phyloP scores from a whole-genome alignment of 1,139 yeast species.

The Zygoascus hellenicus region DNA sequence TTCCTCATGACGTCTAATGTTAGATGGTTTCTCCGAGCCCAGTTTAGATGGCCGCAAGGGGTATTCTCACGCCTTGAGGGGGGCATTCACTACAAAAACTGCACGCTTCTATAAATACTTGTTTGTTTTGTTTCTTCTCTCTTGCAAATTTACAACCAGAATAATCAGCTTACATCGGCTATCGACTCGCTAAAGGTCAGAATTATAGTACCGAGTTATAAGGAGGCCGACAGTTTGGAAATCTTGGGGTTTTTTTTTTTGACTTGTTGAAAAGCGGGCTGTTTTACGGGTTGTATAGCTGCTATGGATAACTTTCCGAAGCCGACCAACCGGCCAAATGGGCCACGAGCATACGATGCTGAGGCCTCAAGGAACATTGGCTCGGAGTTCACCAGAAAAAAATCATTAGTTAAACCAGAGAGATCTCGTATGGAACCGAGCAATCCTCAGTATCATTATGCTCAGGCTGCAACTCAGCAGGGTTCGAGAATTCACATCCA shows the following conservation, averaged over 20 bases:
- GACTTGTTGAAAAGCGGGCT: neutral
- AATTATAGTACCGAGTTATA: no score
- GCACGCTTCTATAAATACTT: no score
- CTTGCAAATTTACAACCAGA: no score
- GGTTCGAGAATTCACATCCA: constrained; percentile 53
- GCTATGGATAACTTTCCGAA: constrained; percentile 3
- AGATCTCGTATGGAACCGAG: constrained; percentile 60
- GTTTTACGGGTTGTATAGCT: neutral
- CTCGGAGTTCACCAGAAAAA: constrained; percentile 44
- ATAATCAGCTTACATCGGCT: no score
- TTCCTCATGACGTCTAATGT: no score
- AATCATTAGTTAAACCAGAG: constrained; percentile 75
- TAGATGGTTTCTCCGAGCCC: no score
- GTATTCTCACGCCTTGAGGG: no score
- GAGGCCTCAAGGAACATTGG: constrained; percentile 9
- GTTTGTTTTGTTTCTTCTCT: no score
- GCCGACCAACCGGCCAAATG: constrained; percentile 6
- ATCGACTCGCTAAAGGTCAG: no score
- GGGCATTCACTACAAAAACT: no score
- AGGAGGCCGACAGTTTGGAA: no score
- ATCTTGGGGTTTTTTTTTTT: neutral
- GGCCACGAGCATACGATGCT: constrained; percentile 11
- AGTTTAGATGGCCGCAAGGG: no score
- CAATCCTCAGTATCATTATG: constrained; percentile 73
- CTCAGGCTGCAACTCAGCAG: constrained; percentile 67